Evolutionary conservation across 495 filamentous ascomycete species (phyloP).

Genomic region (Xylaria acuta): DNA sequence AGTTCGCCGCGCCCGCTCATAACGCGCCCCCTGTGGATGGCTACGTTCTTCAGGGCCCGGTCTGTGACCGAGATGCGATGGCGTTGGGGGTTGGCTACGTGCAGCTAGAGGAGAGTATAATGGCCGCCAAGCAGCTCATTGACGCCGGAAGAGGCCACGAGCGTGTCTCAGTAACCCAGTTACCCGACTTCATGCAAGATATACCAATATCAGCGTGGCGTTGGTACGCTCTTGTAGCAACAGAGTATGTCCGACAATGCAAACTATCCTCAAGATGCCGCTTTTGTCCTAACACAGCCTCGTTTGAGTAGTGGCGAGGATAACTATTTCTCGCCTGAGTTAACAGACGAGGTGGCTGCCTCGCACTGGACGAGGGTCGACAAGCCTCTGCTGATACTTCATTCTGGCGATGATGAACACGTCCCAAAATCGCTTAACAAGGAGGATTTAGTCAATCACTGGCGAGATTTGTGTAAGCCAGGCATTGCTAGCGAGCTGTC

Average conservation of each 20-base stretch:
- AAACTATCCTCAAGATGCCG: background rate
- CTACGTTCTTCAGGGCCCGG: conserved; percentile 81
- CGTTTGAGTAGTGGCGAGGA: conserved; percentile 66
- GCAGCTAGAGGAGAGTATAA: conserved; percentile 58
- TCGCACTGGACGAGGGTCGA: conserved; percentile 67
- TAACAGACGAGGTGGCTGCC: conserved; percentile 63
- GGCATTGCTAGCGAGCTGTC: conserved; percentile 49
- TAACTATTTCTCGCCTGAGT: conserved; percentile 87
- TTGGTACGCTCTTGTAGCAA: conserved; percentile 70
- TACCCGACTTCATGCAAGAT: conserved; percentile 53
- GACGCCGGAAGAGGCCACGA: conserved; percentile 58
- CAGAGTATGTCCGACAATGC: conserved; percentile 46
- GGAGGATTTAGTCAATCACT: conserved; percentile 64
- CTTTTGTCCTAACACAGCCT: conserved; percentile 18
- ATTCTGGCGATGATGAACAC: conserved; percentile 75
- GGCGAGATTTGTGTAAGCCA: conserved; percentile 53
- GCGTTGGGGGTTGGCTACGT: conserved; percentile 44
- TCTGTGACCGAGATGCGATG: conserved; percentile 78
- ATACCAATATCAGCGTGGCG: conserved; percentile 70
- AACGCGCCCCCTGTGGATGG: conserved; percentile 68
- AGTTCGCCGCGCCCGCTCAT: conserved; percentile 60
- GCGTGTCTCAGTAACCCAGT: conserved; percentile 61
- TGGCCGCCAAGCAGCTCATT: conserved; percentile 60
- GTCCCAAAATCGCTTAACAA: conserved; percentile 70
- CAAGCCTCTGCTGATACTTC: conserved; percentile 68